Percentiles rank a stretch among this genome's conserved stretches.
Conservation (phyloP, 1,139 yeast species). For the Saccharomyces hybrid region DNA sequence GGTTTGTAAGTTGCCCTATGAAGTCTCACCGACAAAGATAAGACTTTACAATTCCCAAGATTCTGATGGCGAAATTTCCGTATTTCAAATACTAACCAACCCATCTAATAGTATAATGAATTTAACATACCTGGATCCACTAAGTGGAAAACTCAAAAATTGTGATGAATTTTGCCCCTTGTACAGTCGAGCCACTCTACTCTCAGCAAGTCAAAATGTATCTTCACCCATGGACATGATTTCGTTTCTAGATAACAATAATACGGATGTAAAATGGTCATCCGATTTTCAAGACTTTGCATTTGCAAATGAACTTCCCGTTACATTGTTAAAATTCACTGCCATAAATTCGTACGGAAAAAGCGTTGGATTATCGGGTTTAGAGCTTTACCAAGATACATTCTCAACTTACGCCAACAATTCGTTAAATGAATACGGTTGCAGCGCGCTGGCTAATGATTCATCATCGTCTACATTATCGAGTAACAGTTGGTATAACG, state of each 20-base stretch:
- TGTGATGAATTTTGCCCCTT: constrained; percentile 93
- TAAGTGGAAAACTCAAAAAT: constrained; percentile 42
- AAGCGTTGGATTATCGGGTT: constrained; percentile 61
- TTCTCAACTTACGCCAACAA: constrained; percentile 69
- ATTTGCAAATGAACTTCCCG: constrained; percentile 63
- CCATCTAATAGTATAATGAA: constrained; percentile 92
- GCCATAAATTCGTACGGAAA: constrained; percentile 64
- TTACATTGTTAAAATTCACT: constrained; percentile 56
- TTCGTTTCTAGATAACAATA: constrained; percentile 19
- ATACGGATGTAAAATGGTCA: constrained; percentile 36
- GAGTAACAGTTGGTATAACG: constrained; percentile 30
- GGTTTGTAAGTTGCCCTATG: constrained; percentile 53
- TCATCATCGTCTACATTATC: constrained; percentile 16
- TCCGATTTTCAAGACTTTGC: constrained; percentile 67
- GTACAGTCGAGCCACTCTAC: constrained; percentile 29
- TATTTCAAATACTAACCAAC: constrained; percentile 64
- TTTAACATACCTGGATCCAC: constrained; percentile 73
- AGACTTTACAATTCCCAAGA: constrained; percentile 58
- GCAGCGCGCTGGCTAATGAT: constrained; percentile 38
- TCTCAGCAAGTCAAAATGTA: constrained; percentile 16
- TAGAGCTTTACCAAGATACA: constrained; percentile 63
- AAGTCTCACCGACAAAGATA: constrained; percentile 62
- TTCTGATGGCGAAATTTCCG: constrained; percentile 43
- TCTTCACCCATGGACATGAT: constrained; percentile 16
- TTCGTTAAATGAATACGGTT: constrained; percentile 59